These are phyloP conservation scores for Trichophyton equinum DNA, from an alignment of 2,329 filamentous ascomycete genomes.

Conservation along the genomic window DNA sequence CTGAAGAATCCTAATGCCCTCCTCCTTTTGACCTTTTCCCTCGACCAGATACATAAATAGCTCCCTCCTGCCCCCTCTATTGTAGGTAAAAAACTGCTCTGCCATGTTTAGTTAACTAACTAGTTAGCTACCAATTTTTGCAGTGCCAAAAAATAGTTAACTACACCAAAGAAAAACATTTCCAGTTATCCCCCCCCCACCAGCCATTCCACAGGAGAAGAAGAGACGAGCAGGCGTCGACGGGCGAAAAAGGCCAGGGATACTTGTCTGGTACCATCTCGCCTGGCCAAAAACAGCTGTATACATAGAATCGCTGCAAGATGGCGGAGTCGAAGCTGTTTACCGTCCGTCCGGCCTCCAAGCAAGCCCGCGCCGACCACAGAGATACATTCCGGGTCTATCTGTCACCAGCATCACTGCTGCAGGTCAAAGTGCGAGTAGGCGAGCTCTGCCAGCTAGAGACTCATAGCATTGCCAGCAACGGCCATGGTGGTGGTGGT, in stretches of 20 bases:
- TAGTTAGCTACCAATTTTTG: too few species aligned
- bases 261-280: neutral
- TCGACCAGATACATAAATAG: neutral
- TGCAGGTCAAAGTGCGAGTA: conserved; percentile 42
- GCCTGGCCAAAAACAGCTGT: neutral
- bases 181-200: too few species aligned
- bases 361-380: conserved; percentile 35
- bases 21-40: neutral
- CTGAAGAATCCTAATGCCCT: neutral
- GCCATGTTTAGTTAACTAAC: too few species aligned
- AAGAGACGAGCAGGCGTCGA: too few species aligned
- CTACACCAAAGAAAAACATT: too few species aligned
- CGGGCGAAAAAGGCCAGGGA: neutral
- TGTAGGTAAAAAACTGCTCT: neutral
- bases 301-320: neutral
- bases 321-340: conserved; percentile 23
- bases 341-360: conserved; percentile 43
- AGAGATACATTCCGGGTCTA: conserved; percentile 49
- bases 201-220: too few species aligned
- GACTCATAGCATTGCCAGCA: conserved; percentile 2
- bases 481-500: conserved; percentile 19
- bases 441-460: conserved; percentile 43
- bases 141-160: too few species aligned
- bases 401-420: conserved; percentile 44
- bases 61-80: neutral